These are phyloP conservation scores for Porphyridium purpureum DNA, from an alignment of 23 red algal genomes.

Conservation along the genomic window DNA sequence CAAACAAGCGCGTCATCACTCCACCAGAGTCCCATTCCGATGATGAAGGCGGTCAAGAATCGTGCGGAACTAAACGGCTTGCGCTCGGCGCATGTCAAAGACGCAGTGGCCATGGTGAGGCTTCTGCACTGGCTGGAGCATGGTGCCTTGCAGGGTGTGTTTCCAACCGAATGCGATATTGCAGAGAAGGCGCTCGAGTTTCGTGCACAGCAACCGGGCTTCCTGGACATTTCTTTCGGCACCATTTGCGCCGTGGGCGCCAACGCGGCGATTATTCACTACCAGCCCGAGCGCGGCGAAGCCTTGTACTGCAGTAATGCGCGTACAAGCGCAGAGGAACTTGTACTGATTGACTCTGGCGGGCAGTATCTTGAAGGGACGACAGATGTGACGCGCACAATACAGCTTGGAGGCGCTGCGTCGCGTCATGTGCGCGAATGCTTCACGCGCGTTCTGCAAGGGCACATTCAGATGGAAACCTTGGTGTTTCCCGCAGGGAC, in stretches of 20 bases:
- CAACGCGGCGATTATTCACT: constrained; percentile 95
- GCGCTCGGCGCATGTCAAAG: constrained; percentile 58
- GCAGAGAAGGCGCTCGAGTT: constrained; percentile 34
- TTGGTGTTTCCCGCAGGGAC: constrained; percentile 85
- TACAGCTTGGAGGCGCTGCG: constrained; percentile 50
- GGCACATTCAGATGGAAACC: constrained; percentile 71
- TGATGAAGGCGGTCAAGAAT: constrained; percentile 88
- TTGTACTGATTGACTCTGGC: constrained; percentile 84
- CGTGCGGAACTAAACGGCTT: constrained; percentile 69
- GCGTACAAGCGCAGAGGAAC: constrained; percentile 14
- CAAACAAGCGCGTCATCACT: too few relatives aligned
- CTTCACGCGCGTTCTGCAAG: constrained; percentile 55
- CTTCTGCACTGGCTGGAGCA: constrained; percentile 81
- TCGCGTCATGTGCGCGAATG: constrained; percentile 42
- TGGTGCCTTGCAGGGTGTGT: constrained; percentile 4
- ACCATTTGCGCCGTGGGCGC: constrained; percentile 74
- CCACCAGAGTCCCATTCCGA: constrained; percentile 38
- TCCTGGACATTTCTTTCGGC: constrained; percentile 48
- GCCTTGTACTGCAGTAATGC: too few relatives aligned
- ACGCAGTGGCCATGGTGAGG: neutral
- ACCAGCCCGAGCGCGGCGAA: constrained; percentile 14
- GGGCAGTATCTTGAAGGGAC: constrained; percentile 94
- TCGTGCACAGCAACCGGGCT: constrained; percentile 34
- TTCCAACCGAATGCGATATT: constrained; percentile 40
- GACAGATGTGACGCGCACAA: constrained; percentile 88